phyloP scores from a whole-genome alignment of 2,329 filamentous ascomycete genomes.

The Colletotrichum orbiculare region DNA sequence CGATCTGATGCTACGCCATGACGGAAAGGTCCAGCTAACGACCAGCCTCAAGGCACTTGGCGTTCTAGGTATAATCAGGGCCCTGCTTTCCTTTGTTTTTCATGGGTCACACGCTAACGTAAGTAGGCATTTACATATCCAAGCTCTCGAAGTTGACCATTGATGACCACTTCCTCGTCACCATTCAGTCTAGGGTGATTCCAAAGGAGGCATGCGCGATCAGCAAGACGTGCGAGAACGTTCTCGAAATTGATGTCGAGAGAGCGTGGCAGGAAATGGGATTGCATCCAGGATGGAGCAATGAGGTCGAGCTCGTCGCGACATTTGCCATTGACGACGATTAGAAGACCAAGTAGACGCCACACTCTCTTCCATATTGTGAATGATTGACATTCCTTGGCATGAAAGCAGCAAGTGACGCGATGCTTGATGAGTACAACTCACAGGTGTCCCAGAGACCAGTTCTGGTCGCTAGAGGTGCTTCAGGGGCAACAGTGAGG shows the following conservation, averaged over 20 bases:
- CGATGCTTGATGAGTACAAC: too few relatives aligned
- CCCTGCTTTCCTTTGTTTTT: constrained; percentile 6
- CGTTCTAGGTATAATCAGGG: constrained; percentile 63
- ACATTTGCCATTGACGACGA: constrained; percentile 57
- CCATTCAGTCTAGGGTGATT: constrained; percentile 78
- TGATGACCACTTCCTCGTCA: constrained; percentile 75
- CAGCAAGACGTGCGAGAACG: constrained; percentile 60
- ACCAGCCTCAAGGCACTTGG: constrained; percentile 85
- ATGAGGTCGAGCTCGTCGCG: constrained; percentile 79
- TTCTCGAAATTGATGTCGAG: constrained; percentile 82
- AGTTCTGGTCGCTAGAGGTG: too few relatives aligned
- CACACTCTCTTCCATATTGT: too few relatives aligned
- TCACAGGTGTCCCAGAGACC: too few relatives aligned
- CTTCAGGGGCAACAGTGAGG: too few relatives aligned
- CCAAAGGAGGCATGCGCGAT: constrained; percentile 73
- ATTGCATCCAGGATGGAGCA: constrained; percentile 79
- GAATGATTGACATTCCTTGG: too few relatives aligned
- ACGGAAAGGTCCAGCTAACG: constrained; percentile 72
- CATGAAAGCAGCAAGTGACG: too few relatives aligned
- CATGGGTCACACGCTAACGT: neutral
- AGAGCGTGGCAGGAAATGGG: constrained; percentile 81
- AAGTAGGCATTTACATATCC: constrained; percentile 79
- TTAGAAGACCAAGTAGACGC: neutral
- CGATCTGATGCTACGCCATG: constrained; percentile 64
- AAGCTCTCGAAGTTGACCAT: constrained; percentile 70